phyloP scores from a whole-genome alignment of 495 filamentous ascomycete species.

The Penicillium fimorum region DNA sequence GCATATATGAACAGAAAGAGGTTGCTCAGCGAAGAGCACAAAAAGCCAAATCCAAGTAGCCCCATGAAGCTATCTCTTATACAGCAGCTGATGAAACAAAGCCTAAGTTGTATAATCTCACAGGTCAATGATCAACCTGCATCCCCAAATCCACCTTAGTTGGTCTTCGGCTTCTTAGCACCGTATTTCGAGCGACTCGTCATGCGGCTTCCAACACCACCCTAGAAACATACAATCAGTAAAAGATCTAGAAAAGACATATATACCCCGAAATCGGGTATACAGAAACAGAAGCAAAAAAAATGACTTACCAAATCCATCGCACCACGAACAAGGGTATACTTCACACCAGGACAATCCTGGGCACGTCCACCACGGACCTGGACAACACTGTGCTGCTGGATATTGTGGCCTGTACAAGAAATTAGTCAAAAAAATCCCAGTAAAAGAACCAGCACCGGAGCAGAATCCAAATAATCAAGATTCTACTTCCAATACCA shows the following conservation, averaged over 20 bases:
- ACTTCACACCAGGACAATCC: constrained; percentile 98
- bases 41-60: not conserved
- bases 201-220: constrained; percentile 81
- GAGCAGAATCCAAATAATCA: not conserved
- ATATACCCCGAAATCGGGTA: not conserved
- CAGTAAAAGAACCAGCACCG: not conserved
- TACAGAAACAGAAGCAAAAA: not conserved
- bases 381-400: constrained; percentile 96
- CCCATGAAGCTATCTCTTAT: not conserved
- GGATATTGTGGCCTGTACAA: constrained; percentile 84
- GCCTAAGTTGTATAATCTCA: constrained; percentile 1
- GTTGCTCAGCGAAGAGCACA: constrained; percentile 7
- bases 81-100: constrained; percentile 3
- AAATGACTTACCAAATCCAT: constrained; percentile 80
- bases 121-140: constrained; percentile 1
- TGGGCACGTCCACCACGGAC: constrained; percentile 87
- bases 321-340: constrained; percentile 86
- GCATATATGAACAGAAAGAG: constrained; percentile 11
- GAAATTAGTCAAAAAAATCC: constrained; percentile 8
- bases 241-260: not conserved
- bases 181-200: constrained; percentile 93
- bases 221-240: constrained; percentile 49
- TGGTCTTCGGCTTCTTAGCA: constrained; percentile 93
- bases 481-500: not conserved
- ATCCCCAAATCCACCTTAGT: constrained; percentile 22